These are phyloP conservation scores for Sinapis alba DNA, from an alignment of 441 rosid species.

Conservation along the genomic window DNA sequence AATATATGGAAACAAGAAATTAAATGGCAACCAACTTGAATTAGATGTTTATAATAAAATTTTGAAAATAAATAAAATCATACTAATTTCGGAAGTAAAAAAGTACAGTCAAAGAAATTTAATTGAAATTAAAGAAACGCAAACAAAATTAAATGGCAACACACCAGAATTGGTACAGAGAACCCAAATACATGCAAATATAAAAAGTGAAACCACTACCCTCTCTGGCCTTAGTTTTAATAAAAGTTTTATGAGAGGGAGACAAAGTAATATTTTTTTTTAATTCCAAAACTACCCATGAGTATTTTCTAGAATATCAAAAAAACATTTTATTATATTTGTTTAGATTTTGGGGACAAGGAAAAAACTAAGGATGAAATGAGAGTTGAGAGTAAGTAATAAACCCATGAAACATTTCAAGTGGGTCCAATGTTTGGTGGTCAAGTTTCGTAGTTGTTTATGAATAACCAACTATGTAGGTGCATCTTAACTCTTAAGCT, in stretches of 20 bases:
- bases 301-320: neutral
- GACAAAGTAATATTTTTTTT: conserved; percentile 36
- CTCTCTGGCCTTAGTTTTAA: conserved; percentile 39
- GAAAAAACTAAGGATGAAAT: conserved; percentile 1
- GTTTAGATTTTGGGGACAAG: conserved; percentile 33
- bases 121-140: conserved; percentile 44
- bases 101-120: conserved; percentile 43
- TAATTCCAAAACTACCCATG: conserved; percentile 33
- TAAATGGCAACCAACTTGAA: conserved; percentile 67
- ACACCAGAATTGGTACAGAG: conserved; percentile 43
- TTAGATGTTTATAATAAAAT: conserved; percentile 36
- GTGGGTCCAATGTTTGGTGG: conserved; percentile 36
- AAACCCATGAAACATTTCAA: conserved; percentile 31
- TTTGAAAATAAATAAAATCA: neutral
- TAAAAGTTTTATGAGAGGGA: conserved; percentile 36
- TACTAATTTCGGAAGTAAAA: conserved; percentile 26
- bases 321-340: neutral
- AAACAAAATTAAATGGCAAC: conserved; percentile 47
- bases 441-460: conserved; percentile 23
- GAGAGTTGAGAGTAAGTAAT: conserved; percentile 6
- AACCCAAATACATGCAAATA: conserved; percentile 38
- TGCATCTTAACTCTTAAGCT: conserved; percentile 19
- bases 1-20: conserved; percentile 68
- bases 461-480: conserved; percentile 23
- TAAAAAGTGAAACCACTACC: conserved; percentile 38